Base-by-base conservation (phyloP, 2,329 filamentous ascomycete species). In the Exophiala xenobiotica region DNA sequence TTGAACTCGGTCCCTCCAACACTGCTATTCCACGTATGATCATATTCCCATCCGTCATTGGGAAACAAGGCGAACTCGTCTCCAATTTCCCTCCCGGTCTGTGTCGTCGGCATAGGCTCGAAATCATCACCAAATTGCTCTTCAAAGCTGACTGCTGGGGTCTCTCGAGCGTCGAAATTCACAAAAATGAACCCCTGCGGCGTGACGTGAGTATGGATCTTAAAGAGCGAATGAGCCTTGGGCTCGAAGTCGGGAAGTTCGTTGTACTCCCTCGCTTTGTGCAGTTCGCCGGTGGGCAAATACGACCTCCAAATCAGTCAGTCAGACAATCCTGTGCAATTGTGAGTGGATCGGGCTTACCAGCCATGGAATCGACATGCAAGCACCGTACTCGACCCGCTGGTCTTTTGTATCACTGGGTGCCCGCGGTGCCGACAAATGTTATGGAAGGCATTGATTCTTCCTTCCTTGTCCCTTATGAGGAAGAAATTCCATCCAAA, bases 301-400 rank as follows among this genome's bases (percentile, higher is more conserved):
- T 83, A 84, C 1, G 78, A 81, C 81, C 81, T 83, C 7, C 7
- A n/a, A 45, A n/a, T n/a, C n/a, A n/a, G n/a, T n/a, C n/a, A n/a
- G n/a, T n/a, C n/a, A n/a, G n/a, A n/a, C n/a, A n/a, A n/a, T n/a
- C n/a, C 6, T 33, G 4, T 33, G 26, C 7, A 27, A n/a, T 35
- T 14, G 31, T 14, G n/a, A 12, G 9, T 11, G 16, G 5, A 33
- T n/a, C 9, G 20, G 6, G 16, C 46, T 20, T 24, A 80, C 80
- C 81, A 85, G 41, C 80, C 80, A 61, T 84, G 81, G 61, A 84
- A 85, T 51, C 77, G 76, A 70, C 81, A 85, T 0, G 76, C 70
- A 22, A 85, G 71, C 26, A 83, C 74, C 57, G 68, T 56, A 16
- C 50, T 54, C n/a, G 48, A 55, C 4, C 60, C 60, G 31, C 33